A percentile compares a stretch with the other conserved stretches of the same genome.
These are phyloP conservation scores for Xylaria venustula DNA, from an alignment of 495 filamentous ascomycete species.

Conservation along the genomic window DNA sequence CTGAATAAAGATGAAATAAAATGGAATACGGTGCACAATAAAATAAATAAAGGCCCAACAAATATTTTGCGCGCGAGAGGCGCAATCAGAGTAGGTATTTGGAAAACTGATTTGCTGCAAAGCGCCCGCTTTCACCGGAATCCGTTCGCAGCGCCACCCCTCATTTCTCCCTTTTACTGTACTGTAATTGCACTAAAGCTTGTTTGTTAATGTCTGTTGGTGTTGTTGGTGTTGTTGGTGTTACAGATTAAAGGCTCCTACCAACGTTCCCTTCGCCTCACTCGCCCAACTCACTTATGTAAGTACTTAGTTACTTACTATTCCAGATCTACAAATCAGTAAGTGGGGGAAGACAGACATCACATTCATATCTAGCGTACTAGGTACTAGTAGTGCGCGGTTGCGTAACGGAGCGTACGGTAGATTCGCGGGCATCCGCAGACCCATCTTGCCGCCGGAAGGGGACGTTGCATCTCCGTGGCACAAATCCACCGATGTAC, in stretches of 20 bases:
- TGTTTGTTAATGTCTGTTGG: too few relatives aligned
- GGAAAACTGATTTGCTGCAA: background rate
- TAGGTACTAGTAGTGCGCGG: background rate
- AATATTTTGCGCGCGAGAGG: background rate
- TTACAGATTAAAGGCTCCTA: background rate
- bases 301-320: too few relatives aligned
- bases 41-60: background rate
- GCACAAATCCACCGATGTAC: background rate
- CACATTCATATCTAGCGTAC: too few relatives aligned
- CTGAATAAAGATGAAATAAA: too few relatives aligned
- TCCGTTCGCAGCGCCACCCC: too few relatives aligned
- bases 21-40: too few relatives aligned
- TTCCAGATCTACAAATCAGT: background rate
- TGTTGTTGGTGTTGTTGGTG: background rate
- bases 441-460: background rate
- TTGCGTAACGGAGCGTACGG: background rate
- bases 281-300: background rate
- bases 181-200: too few relatives aligned
- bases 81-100: background rate
- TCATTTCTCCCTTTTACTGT: too few relatives aligned
- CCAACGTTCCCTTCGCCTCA: background rate
- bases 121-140: too few relatives aligned
- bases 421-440: background rate
- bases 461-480: slow-evolving; percentile 11
- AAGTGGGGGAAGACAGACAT: too few relatives aligned